Evolutionary conservation across 225 moss, liverwort and hornwort species (phyloP).

Genomic region (Sphagnum tenellum): DNA sequence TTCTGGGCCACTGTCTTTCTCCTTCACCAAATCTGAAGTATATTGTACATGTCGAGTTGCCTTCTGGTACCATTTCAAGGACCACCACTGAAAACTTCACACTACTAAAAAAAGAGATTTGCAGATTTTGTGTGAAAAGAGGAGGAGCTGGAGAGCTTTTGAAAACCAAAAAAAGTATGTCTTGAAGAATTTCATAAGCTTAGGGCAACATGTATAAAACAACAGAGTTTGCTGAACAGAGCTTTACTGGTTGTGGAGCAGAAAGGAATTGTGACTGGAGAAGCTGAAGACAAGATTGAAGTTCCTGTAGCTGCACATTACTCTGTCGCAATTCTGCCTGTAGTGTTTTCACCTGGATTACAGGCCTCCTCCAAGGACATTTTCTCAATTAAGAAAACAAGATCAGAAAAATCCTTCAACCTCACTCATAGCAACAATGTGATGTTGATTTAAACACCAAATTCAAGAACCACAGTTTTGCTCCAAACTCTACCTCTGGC

Average conservation of each 20-base stretch:
- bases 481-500: too few species aligned
- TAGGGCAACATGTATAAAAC: neutral
- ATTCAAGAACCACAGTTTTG: too few species aligned
- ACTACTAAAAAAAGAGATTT: too few species aligned
- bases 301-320: conserved; percentile 65
- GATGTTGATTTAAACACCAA: too few species aligned
- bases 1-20: conserved; percentile 14
- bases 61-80: conserved; percentile 1
- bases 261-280: conserved; percentile 59
- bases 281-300: conserved; percentile 55
- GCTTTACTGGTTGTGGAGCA: conserved; percentile 10
- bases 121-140: too few species aligned
- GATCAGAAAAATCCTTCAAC: too few species aligned
- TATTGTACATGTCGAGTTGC: conserved; percentile 7
- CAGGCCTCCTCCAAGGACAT: too few species aligned
- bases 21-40: conserved; percentile 17
- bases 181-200: too few species aligned
- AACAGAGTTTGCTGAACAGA: neutral
- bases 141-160: too few species aligned
- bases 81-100: neutral
- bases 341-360: conserved; percentile 44
- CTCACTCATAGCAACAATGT: too few species aligned
- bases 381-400: too few species aligned
- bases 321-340: conserved; percentile 64
- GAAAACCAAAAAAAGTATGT: too few species aligned